Percentiles rank a stretch among this genome's conserved stretches.
phyloP scores from a whole-genome alignment of 495 filamentous ascomycete genomes.

The Penicillium daleae region DNA sequence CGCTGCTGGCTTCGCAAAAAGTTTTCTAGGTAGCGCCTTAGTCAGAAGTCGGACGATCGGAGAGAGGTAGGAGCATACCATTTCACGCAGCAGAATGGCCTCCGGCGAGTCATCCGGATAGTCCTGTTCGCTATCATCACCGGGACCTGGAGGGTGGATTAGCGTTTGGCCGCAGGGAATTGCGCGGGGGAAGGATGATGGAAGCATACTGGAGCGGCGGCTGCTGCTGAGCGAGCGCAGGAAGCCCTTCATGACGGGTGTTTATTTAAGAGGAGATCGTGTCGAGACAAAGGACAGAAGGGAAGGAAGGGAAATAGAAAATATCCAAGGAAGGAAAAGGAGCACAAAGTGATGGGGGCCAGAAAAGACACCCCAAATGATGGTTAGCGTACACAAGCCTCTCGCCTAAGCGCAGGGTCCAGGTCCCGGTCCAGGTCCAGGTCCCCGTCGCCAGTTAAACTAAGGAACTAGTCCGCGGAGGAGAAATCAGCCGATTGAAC shows the following conservation, averaged over 20 bases:
- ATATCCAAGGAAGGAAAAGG: neutral
- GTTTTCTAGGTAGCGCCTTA: conserved; percentile 44
- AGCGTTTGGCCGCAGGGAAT: conserved; percentile 16
- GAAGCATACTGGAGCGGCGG: conserved; percentile 35
- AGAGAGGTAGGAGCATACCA: conserved; percentile 40
- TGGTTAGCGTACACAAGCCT: conserved; percentile 5
- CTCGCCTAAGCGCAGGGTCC: conserved; percentile 6
- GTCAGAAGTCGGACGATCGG: conserved; percentile 3
- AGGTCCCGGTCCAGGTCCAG: neutral
- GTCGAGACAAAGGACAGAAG: conserved; percentile 1
- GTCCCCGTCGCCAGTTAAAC: neutral
- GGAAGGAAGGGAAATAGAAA: neutral
- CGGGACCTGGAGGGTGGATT: conserved; percentile 26
- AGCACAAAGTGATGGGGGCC: neutral
- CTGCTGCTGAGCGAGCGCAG: conserved; percentile 15
- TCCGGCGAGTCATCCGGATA: conserved; percentile 52
- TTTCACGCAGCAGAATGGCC: conserved; percentile 49
- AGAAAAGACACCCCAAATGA: neutral
- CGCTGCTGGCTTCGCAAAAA: conserved; percentile 80
- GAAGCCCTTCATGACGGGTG: conserved; percentile 26
- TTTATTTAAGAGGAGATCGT: neutral
- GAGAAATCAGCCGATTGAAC: neutral
- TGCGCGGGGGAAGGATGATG: neutral
- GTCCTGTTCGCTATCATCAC: conserved; percentile 21
- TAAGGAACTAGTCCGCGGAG: neutral